Percentiles rank a stretch among this genome's conserved stretches.
These are phyloP conservation scores for Septoria linicola DNA, from an alignment of 2,329 filamentous ascomycete species.

Conservation along the genomic window DNA sequence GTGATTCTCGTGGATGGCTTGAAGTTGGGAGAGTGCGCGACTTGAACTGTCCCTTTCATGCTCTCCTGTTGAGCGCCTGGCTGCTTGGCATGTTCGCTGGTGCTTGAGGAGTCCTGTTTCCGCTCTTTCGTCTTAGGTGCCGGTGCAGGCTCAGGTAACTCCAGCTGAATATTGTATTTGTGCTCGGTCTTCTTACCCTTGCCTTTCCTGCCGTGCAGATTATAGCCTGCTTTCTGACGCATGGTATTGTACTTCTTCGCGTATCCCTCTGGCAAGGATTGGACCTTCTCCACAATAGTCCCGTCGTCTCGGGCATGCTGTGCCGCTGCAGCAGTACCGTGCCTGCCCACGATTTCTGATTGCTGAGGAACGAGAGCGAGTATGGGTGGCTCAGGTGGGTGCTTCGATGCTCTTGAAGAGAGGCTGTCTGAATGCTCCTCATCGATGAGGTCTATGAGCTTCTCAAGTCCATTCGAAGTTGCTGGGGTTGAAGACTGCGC, in stretches of 20 bases:
- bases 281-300: conserved; percentile 17
- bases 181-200: conserved; percentile 12
- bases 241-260: conserved; percentile 19
- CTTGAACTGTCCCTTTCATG: background rate
- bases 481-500: too few species aligned
- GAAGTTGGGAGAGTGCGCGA: background rate
- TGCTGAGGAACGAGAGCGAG: too few species aligned
- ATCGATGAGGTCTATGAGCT: too few species aligned
- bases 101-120: background rate
- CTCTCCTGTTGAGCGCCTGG: background rate
- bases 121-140: conserved; percentile 12
- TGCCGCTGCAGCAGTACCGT: background rate
- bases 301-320: background rate
- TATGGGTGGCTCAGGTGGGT: too few species aligned
- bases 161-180: conserved; percentile 16
- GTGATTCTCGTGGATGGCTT: conserved; percentile 13
- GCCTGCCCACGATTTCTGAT: too few species aligned
- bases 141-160: conserved; percentile 14
- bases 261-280: conserved; percentile 6
- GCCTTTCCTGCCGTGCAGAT: conserved; percentile 12
- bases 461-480: too few species aligned
- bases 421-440: too few species aligned
- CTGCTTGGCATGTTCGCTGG: too few species aligned
- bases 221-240: conserved; percentile 19
- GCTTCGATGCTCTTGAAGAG: too few species aligned